phyloP scores from a whole-genome alignment of 148 eudicot species.

The Heliosperma pusillum region DNA sequence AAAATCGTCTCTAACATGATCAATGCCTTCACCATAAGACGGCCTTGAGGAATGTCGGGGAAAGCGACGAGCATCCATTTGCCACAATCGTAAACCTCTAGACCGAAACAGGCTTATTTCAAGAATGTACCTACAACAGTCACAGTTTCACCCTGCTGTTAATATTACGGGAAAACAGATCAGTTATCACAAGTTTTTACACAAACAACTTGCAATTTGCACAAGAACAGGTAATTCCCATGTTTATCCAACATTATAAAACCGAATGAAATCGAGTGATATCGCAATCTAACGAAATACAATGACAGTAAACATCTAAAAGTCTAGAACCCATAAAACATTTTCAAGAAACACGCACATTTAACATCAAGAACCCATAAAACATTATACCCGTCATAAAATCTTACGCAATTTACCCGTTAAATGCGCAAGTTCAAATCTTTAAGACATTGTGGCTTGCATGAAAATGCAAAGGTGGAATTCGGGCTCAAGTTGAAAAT shows the following conservation, averaged over 20 bases:
- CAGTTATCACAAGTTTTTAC: not conserved
- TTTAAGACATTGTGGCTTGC: not conserved
- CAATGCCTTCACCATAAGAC: too few relatives aligned
- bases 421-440: not conserved
- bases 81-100: not conserved
- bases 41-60: not conserved
- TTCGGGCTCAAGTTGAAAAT: not conserved
- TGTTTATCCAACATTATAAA: not conserved
- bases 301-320: not conserved
- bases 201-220: not conserved
- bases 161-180: not conserved
- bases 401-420: not conserved
- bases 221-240: not conserved
- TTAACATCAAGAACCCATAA: not conserved
- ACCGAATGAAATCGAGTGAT: not conserved
- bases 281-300: not conserved
- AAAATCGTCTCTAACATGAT: too few relatives aligned
- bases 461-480: not conserved
- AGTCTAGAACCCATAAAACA: not conserved
- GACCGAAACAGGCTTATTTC: not conserved
- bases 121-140: slow-evolving; percentile 17
- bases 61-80: slow-evolving; percentile 15
- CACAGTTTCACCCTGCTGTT: not conserved
- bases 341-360: not conserved
- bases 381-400: not conserved